Base-by-base conservation (phyloP, 306 rosid species). In the Prunus dulcis region DNA sequence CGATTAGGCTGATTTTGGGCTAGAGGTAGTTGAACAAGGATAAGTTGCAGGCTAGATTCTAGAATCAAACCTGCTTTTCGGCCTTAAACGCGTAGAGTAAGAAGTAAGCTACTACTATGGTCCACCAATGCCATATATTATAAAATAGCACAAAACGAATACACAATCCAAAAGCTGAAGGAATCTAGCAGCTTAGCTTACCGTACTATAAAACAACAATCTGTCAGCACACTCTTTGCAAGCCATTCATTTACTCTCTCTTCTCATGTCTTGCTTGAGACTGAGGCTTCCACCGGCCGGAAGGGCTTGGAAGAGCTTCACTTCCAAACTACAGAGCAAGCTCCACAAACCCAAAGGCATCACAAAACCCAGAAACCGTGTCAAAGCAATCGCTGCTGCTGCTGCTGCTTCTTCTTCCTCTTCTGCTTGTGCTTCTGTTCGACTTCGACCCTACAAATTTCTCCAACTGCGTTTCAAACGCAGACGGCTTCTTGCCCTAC, bases 281-380 rank as follows among this genome's bases (percentile, higher is more conserved):
- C 74, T 87, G 57, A 84, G 83, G 73, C 80, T 89, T 80, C 89
- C 83, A 71, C 90, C 79, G 20, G 86, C 91, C 27, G 74, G 64
- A 77, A 91, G 79, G 74, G 85, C 84, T 20, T 91, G 97, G 97
- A 91, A 86, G 75, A 83, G 84, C 75, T 41, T 91, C 80, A 77
- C 93, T 64, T 86, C 88, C 50, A 88, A 77, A 71, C 70, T 91
- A 27, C 84, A 84, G 38, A 76, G 75, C 15, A 86, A 87, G 74
- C 87, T 91, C 68, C 88, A 82, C 19, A 91, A 60, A 43, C 84
- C 87, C 43, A 91, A 79, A 82, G 57, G 91, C 82, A 85, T 82
- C 58, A 77, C 77, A 5, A 91, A 89, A 79, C 74, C 73, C 38
- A 82, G 78, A 79, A 80, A 74, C 27, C 61, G 73, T 17, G 38